Evolutionary conservation across 2,329 filamentous ascomycete genomes (phyloP).

Genomic region (Tolypocladium amazonense): DNA sequence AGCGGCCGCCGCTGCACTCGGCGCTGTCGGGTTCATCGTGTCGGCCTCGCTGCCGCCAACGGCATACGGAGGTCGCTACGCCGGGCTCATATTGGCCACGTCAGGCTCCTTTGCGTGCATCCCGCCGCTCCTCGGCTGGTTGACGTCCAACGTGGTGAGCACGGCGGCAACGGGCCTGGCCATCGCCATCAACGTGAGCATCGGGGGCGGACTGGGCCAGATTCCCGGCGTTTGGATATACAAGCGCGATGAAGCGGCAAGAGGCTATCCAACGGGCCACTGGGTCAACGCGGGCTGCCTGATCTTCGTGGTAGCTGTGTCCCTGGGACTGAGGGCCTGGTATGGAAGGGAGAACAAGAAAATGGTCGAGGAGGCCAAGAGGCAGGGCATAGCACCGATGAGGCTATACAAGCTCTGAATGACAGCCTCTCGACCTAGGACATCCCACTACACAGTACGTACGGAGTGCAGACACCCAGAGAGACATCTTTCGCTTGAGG

Average conservation of each 20-base stretch:
- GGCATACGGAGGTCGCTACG: slow-evolving; percentile 52
- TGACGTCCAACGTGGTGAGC: slow-evolving; percentile 55
- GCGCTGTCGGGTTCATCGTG: slow-evolving; percentile 42
- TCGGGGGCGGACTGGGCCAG: slow-evolving; percentile 56
- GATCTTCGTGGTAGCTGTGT: slow-evolving; percentile 42
- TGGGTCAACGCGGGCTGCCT: slow-evolving; percentile 54
- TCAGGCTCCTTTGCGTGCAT: slow-evolving; percentile 59
- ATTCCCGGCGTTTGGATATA: slow-evolving; percentile 69
- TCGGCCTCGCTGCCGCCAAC: slow-evolving; percentile 53
- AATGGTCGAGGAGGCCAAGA: slow-evolving; percentile 19
- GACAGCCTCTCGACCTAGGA: background rate
- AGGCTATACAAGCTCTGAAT: slow-evolving; percentile 29
- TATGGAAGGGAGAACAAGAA: slow-evolving; percentile 38
- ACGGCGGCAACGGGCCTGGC: slow-evolving; percentile 57
- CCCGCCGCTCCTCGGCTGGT: slow-evolving; percentile 60
- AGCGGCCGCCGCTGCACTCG: slow-evolving; percentile 30
- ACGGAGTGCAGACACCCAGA: background rate
- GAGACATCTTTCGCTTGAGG: background rate
- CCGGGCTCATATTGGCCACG: slow-evolving; percentile 56
- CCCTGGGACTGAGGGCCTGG: slow-evolving; percentile 41
- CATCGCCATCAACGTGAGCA: slow-evolving; percentile 59
- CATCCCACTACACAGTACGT: background rate
- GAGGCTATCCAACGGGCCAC: slow-evolving; percentile 60
- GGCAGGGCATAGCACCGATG: slow-evolving; percentile 20
- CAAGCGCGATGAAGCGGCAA: slow-evolving; percentile 46